Evolutionary conservation across 73 alveolate genomes (phyloP), one percentile per base, ranked within the genome.

Genomic region (Stentor roeselii): DNA sequence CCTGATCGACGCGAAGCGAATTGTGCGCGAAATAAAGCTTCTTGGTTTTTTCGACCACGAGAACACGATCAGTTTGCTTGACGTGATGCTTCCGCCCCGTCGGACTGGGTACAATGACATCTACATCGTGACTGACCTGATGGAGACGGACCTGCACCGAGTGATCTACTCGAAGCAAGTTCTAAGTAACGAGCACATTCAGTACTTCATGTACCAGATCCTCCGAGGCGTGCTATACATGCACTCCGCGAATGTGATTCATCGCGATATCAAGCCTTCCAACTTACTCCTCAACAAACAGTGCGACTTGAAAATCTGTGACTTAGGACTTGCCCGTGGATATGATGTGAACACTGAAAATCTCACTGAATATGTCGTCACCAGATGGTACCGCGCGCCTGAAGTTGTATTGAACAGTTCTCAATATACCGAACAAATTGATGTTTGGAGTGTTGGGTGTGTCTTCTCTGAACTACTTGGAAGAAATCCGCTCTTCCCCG

Each of bases 401-500:
- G 95, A 89, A 61, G 95, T 89, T 35, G 86, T 89, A 35, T 76
- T 89, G 0, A 89, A 89, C 61, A 92, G 92, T n/a, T 82, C 90
- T 42, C 91, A 89, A 37, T 89, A 89, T 60, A 82, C 91, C 14
- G 78, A 76, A 36, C 87, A 91, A 2, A 59, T 89, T 3, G 95
- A 89, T 60, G 91, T 89, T 14, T 89, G 95, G 95, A 86, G 92
- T 1, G 42, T 89, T 41, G 95, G 95, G 3, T 89, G 95, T 59
- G 82, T 89, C 37, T 86, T 89, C 59, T 89, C 95, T 30, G 95
- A 89, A 76, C 84, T 89, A 2, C 80, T 89, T 1, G 95, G 95
- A 3, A 90, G 96, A 85, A 92, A 91, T 2, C 96, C 96, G 0
- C 82, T 90, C 30, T 88, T 90, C 80, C 96, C 96, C 3, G 96